phyloP scores from a whole-genome alignment of 495 filamentous ascomycete genomes.

The Bathelium albidoporum region DNA sequence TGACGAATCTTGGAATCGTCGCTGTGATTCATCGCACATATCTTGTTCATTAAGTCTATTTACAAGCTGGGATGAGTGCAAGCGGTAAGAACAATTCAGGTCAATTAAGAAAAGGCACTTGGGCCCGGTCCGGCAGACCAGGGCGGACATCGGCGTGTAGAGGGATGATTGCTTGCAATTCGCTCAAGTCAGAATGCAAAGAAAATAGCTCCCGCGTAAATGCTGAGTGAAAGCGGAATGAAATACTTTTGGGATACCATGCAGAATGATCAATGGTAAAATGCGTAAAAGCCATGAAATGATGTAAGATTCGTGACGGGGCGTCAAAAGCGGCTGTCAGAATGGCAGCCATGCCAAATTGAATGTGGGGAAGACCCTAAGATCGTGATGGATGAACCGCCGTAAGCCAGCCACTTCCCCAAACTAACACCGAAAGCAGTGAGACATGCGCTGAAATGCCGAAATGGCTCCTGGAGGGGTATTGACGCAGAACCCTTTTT shows the following conservation, averaged over 20 bases:
- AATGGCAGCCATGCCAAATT: neutral
- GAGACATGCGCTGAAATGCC: conserved; percentile 1
- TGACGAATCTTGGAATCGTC: neutral
- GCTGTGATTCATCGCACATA: neutral
- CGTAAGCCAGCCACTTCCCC: neutral
- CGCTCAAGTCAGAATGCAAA: neutral
- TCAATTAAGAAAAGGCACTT: too few species aligned
- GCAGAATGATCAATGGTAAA: neutral
- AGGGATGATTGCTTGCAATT: neutral
- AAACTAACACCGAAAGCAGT: neutral
- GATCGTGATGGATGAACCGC: neutral
- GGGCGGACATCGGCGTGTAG: neutral
- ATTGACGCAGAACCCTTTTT: neutral
- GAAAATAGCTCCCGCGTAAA: neutral
- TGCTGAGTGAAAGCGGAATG: neutral
- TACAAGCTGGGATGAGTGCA: too few species aligned
- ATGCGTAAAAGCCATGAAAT: neutral
- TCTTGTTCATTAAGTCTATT: neutral
- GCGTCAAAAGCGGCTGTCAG: conserved; percentile 3
- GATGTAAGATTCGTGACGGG: conserved; percentile 3
- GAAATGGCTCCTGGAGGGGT: neutral
- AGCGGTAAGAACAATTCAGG: neutral
- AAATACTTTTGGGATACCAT: neutral
- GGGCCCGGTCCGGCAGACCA: too few species aligned
- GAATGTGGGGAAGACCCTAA: neutral